A percentile compares a stretch with the other conserved stretches of the same genome.
Conservation (phyloP, 805 yeast genomes). For the Zygosaccharomyces kombuchaensis region DNA sequence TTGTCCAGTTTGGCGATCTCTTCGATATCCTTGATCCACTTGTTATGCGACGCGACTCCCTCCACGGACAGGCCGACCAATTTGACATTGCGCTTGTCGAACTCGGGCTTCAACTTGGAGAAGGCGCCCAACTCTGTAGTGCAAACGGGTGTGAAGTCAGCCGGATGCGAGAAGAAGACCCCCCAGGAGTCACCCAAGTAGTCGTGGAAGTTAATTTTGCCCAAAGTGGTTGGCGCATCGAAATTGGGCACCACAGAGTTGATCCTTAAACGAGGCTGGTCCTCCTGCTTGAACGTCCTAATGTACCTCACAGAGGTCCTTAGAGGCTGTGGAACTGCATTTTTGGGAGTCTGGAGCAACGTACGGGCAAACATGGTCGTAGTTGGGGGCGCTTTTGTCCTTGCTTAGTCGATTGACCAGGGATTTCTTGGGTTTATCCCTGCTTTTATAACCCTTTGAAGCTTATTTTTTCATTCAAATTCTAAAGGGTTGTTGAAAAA, state of each 20-base stretch:
- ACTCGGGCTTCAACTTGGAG: constrained; percentile 83
- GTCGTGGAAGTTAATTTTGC: constrained; percentile 82
- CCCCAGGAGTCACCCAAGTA: constrained; percentile 85
- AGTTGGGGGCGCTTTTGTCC: neutral
- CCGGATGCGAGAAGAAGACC: constrained; percentile 89
- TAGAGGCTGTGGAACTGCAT: constrained; percentile 13
- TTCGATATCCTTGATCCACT: constrained; percentile 89
- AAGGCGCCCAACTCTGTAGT: constrained; percentile 95
- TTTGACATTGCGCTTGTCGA: constrained; percentile 78
- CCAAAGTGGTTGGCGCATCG: constrained; percentile 75
- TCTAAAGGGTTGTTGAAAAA: constrained; percentile 1
- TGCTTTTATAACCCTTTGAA: neutral
- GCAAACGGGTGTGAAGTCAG: constrained; percentile 95
- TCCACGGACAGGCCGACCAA: constrained; percentile 89
- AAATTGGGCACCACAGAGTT: constrained; percentile 88
- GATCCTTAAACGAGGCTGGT: constrained; percentile 63
- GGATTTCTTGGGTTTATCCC: neutral
- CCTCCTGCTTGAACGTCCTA: constrained; percentile 48
- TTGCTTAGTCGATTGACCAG: neutral
- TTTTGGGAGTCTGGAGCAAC: neutral
- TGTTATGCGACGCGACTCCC: constrained; percentile 69
- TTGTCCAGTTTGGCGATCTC: constrained; percentile 68
- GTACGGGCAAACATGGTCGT: neutral
- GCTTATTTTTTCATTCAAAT: neutral
- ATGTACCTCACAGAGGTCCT: constrained; percentile 33